Evolutionary conservation across 306 rosid genomes (phyloP).

Genomic region (apple (Malus domestica)): ASM211411v1 NC_041792.1:31160907-31161406

Average conservation of each 20-base stretch:
- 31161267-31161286: slow-evolving; percentile 66
- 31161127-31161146: slow-evolving; percentile 79
- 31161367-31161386: slow-evolving; percentile 72
- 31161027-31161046: slow-evolving; percentile 57
- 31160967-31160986: slow-evolving; percentile 1
- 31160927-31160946: not conserved
- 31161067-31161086: slow-evolving; percentile 62
- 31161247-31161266: slow-evolving; percentile 86
- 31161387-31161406: slow-evolving; percentile 58
- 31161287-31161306: slow-evolving; percentile 51
- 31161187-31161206: slow-evolving; percentile 81
- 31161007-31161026: slow-evolving; percentile 52
- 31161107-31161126: slow-evolving; percentile 84
- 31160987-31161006: slow-evolving; percentile 45
- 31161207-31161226: slow-evolving; percentile 87
- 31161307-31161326: slow-evolving; percentile 92
- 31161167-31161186: slow-evolving; percentile 74
- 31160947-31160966: not conserved
- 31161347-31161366: slow-evolving; percentile 69
- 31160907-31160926: not conserved
- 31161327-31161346: slow-evolving; percentile 83
- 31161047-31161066: slow-evolving; percentile 60
- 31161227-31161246: slow-evolving; percentile 76
- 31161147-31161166: slow-evolving; percentile 92
- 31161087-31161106: slow-evolving; percentile 91